phyloP scores from a whole-genome alignment of 345 rosid genomes.

The Stellera chamaejasme region DNA sequence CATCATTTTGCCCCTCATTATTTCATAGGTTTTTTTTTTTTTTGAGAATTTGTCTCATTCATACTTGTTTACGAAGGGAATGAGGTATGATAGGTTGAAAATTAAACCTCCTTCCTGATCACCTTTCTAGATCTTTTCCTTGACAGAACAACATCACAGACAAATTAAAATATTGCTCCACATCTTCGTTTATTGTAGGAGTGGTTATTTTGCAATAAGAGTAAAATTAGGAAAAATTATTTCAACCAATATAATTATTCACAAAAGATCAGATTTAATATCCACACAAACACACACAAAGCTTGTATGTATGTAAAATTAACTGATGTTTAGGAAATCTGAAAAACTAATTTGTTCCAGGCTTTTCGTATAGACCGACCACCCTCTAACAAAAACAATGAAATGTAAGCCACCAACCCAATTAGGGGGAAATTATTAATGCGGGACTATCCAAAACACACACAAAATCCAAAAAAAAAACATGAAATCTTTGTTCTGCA shows the following conservation, averaged over 20 bases:
- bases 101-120: neutral
- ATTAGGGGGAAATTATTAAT: too few relatives aligned
- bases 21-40: neutral
- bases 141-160: constrained; percentile 2
- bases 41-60: too few relatives aligned
- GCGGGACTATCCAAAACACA: too few relatives aligned
- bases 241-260: constrained; percentile 4
- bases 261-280: neutral
- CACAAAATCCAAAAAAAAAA: too few relatives aligned
- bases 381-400: too few relatives aligned
- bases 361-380: too few relatives aligned
- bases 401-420: too few relatives aligned
- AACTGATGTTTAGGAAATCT: neutral
- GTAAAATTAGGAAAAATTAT: neutral
- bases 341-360: too few relatives aligned
- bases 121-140: neutral
- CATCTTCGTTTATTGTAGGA: too few relatives aligned
- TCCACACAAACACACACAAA: neutral
- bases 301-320: neutral
- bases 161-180: too few relatives aligned
- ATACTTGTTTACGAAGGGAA: constrained; percentile 17
- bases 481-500: too few relatives aligned
- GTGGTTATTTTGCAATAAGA: too few relatives aligned
- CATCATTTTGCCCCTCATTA: neutral
- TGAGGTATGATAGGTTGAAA: constrained; percentile 23